A percentile compares a stretch with the other conserved stretches of the same genome.
Conservation (phyloP, 805 yeast species). For the Sugiyamaella smithiae region DNA sequence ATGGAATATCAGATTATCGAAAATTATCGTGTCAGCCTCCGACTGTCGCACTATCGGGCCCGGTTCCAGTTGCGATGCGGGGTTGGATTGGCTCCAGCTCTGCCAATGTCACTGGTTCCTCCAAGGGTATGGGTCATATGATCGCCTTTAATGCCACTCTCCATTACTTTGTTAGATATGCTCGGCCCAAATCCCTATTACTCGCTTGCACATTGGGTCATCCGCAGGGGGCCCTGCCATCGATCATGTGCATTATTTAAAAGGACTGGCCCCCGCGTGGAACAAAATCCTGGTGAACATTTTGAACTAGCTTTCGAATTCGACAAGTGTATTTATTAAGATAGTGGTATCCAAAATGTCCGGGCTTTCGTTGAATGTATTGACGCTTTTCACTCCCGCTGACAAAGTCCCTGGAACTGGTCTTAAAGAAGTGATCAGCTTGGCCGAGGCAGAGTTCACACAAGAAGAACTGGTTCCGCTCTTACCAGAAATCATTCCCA, state of each 20-base stretch:
- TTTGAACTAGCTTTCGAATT: too few relatives aligned
- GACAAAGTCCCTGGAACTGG: constrained; percentile 31
- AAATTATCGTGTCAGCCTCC: too few relatives aligned
- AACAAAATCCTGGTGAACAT: too few relatives aligned
- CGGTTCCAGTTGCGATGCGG: too few relatives aligned
- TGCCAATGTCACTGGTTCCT: too few relatives aligned
- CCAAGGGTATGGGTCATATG: constrained; percentile 4
- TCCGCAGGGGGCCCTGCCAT: constrained; percentile 2
- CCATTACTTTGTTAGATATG: neutral
- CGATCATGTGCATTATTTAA: neutral
- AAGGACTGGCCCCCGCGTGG: too few relatives aligned
- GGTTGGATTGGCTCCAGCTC: too few relatives aligned
- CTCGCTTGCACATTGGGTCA: neutral
- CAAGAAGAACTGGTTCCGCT: constrained; percentile 20
- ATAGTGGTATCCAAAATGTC: too few relatives aligned
- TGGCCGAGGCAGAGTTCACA: constrained; percentile 19
- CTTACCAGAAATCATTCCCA: constrained; percentile 21
- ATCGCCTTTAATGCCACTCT: neutral
- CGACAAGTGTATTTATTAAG: too few relatives aligned
- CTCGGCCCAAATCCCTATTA: neutral
- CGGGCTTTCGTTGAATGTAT: neutral
- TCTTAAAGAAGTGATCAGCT: constrained; percentile 22
- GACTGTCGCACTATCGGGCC: too few relatives aligned
- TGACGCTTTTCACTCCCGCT: constrained; percentile 18
- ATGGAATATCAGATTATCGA: too few relatives aligned